These are phyloP conservation scores for Cladosporium velox DNA, from an alignment of 2,329 filamentous ascomycete genomes.

Conservation along the genomic window DNA sequence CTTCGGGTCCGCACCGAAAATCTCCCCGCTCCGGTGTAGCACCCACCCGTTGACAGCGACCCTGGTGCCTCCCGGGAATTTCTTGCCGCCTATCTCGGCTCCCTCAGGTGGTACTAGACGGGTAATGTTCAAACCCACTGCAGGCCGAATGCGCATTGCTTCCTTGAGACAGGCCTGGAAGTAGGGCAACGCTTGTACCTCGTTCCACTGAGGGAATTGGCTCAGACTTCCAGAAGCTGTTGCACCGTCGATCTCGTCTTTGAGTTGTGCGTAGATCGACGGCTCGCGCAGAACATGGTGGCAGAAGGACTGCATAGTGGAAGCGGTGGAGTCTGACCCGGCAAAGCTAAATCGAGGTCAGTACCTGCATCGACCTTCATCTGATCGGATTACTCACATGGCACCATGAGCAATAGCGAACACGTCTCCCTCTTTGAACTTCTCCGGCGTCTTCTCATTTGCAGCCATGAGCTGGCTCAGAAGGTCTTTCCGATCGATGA, in stretches of 20 bases:
- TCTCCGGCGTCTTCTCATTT: slow-evolving; percentile 44
- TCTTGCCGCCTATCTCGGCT: slow-evolving; percentile 60
- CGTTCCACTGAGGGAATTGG: slow-evolving; percentile 62
- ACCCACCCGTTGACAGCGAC: slow-evolving; percentile 77
- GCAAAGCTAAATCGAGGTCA: slow-evolving; percentile 71
- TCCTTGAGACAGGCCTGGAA: slow-evolving; percentile 79
- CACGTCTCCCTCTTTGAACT: slow-evolving; percentile 50
- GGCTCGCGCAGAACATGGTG: slow-evolving; percentile 72
- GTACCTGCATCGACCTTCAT: slow-evolving; percentile 46
- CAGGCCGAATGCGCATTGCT: slow-evolving; percentile 73
- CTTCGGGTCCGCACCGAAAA: slow-evolving; percentile 70
- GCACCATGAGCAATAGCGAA: slow-evolving; percentile 61
- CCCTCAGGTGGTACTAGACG: slow-evolving; percentile 54
- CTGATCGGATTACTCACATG: slow-evolving; percentile 55
- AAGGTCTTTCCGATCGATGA: slow-evolving; percentile 59
- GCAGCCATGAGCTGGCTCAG: slow-evolving; percentile 55
- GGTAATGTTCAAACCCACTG: slow-evolving; percentile 69
- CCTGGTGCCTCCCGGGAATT: slow-evolving; percentile 68
- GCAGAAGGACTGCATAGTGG: slow-evolving; percentile 69
- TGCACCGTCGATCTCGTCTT: slow-evolving; percentile 63
- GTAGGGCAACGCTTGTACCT: slow-evolving; percentile 70
- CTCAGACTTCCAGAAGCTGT: slow-evolving; percentile 58
- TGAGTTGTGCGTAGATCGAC: slow-evolving; percentile 55
- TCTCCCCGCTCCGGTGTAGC: slow-evolving; percentile 65
- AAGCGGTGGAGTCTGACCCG: slow-evolving; percentile 78